Evolutionary conservation across 495 filamentous ascomycete species (phyloP).

Genomic region (Penicillium pancosmium): DNA sequence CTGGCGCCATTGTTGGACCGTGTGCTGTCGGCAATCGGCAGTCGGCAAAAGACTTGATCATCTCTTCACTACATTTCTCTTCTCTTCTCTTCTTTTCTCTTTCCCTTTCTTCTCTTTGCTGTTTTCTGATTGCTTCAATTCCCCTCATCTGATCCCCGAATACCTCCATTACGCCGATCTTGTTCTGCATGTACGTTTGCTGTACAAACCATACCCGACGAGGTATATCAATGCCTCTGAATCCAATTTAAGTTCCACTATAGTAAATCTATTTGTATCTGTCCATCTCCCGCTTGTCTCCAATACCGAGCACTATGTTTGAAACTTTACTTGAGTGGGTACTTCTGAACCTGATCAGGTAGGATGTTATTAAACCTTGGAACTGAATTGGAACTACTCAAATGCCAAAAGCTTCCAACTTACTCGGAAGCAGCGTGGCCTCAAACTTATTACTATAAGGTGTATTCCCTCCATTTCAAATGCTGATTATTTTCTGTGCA

Average conservation of each 20-base stretch:
- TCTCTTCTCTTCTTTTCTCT: not conserved
- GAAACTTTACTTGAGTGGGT: no score
- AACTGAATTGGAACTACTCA: no score
- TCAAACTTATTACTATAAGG: not conserved
- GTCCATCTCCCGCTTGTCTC: no score
- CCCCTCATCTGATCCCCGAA: slow-evolving; percentile 7
- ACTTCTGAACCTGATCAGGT: no score
- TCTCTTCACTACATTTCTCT: not conserved
- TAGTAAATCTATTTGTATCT: no score
- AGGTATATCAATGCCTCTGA: slow-evolving; percentile 4
- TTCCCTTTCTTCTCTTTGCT: not conserved
- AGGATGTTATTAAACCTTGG: no score
- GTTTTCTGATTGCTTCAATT: not conserved
- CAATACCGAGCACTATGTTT: no score
- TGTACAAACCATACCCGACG: slow-evolving; percentile 13
- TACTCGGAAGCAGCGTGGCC: not conserved
- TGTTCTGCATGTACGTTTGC: slow-evolving; percentile 1
- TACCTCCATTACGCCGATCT: slow-evolving; percentile 8
- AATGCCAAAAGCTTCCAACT: no score
- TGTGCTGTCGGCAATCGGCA: not conserved
- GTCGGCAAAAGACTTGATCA: not conserved
- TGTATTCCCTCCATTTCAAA: no score
- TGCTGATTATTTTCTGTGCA: not conserved
- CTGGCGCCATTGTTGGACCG: not conserved
- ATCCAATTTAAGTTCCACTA: not conserved